A percentile compares a stretch with the other conserved stretches of the same genome.
Conservation (phyloP, 495 filamentous ascomycete genomes). For the Penicillium bovifimosum region DNA sequence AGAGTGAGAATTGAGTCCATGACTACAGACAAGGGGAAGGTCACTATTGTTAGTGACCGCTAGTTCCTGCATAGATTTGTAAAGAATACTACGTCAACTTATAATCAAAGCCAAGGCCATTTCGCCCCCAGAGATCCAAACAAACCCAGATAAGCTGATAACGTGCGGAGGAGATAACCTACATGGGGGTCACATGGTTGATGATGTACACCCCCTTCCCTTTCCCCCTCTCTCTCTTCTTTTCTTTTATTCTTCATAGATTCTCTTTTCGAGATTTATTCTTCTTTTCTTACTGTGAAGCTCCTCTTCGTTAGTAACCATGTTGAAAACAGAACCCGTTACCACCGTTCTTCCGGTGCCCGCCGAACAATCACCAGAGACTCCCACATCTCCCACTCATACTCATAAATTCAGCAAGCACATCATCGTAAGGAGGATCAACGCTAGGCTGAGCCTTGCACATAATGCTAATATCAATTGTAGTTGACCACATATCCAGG, state of each 20-base stretch:
- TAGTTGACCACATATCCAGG: slow-evolving; percentile 83
- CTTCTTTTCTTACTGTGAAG: background rate
- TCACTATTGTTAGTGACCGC: slow-evolving; percentile 4
- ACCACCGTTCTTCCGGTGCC: slow-evolving; percentile 10
- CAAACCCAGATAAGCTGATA: slow-evolving; percentile 24
- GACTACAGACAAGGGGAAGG: background rate
- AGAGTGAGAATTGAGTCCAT: background rate
- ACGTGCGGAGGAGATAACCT: slow-evolving; percentile 24
- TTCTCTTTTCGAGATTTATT: background rate
- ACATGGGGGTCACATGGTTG: slow-evolving; percentile 3
- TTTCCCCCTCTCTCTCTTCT: background rate
- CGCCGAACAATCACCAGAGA: slow-evolving; percentile 18
- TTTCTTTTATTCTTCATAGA: background rate
- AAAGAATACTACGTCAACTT: background rate
- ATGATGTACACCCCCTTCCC: slow-evolving; percentile 1
- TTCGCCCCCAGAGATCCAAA: background rate
- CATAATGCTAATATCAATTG: background rate
- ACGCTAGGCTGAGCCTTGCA: background rate
- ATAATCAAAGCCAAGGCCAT: background rate
- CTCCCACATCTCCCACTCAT: slow-evolving; percentile 22
- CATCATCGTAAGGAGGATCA: slow-evolving; percentile 33
- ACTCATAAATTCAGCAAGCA: slow-evolving; percentile 38
- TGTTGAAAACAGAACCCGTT: slow-evolving; percentile 19
- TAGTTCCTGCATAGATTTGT: background rate
- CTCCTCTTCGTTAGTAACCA: background rate